Base-by-base conservation (phyloP, 1,284 basidiomycete genomes). In the Pterulicium gracile region DNA sequence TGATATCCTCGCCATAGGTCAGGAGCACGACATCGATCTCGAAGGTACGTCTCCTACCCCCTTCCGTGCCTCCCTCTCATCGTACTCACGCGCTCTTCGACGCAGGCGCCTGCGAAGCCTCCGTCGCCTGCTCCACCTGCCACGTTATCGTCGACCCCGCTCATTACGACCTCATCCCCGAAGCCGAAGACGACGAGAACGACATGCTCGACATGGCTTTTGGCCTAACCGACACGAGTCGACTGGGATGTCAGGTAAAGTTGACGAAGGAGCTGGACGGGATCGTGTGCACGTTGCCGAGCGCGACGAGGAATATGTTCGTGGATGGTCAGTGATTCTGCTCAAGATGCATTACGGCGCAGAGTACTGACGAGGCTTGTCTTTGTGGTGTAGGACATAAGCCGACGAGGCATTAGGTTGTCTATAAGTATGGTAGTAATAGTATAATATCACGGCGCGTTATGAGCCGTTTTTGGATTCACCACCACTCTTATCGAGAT, bases 201-300 rank as follows among this genome's bases (percentile, higher is more conserved):
- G 91, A 95, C 57, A 98, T 98, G 94, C 73, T 98, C 34, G 95
- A 98, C 64, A 85, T 98, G 69, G 96, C 95, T 1, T 98, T 98
- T 56, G 95, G 92, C 0, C 70, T 98, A 49, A 96, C 93, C 1
- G 95, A 98, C 59, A 97, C 94, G 57, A 94, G 78, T 51, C 73
- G 83, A 5, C 64, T 87, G 13, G 83, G 84, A 0, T 87, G 84
- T 58, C 94, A 98, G 66, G 90, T 98, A 18, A 68, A 82, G 46
- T 63, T 98, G 20, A 88, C 81, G 4, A 80, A 73, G 52, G 88
- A 88, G 32, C 62, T 96, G 50, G 86, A 97, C 58, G 94, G 91
- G 19, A 83, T 96, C 61, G 78, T 77, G 1, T 88, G 82, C n/a
- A 86, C 74, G 15, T 66, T 98, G 21, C 96, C 96, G 0, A 75